Percentiles rank a stretch among this genome's conserved stretches.
phyloP scores from a whole-genome alignment of 1,284 basidiomycete species.

The Veloporphyrellus conicus region DNA sequence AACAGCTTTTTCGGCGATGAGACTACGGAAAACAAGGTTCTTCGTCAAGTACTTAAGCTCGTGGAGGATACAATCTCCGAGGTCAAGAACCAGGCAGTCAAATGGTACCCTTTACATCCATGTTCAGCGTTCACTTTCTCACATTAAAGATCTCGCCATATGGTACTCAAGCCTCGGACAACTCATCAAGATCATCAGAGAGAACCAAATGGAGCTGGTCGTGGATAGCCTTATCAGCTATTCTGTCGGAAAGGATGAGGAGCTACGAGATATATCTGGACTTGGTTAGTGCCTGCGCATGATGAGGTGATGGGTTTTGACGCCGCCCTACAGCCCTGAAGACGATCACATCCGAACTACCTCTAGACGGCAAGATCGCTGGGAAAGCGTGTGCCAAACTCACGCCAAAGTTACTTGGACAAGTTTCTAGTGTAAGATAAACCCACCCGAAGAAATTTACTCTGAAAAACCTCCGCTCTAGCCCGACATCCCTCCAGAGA shows the following conservation, averaged over 20 bases:
- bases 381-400: conserved; percentile 79
- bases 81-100: conserved; percentile 96
- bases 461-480: conserved; percentile 31
- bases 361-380: conserved; percentile 74
- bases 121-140: neutral
- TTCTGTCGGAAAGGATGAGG: conserved; percentile 81
- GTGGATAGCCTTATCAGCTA: conserved; percentile 86
- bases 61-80: conserved; percentile 94
- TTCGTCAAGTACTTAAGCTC: conserved; percentile 75
- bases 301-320: conserved; percentile 1
- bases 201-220: conserved; percentile 77
- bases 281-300: conserved; percentile 57
- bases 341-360: conserved; percentile 88
- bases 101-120: conserved; percentile 58
- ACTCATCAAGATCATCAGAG: conserved; percentile 81
- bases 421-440: conserved; percentile 66
- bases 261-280: conserved; percentile 88
- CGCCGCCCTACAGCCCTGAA: conserved; percentile 66
- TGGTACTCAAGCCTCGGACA: conserved; percentile 63
- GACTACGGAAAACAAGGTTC: conserved; percentile 71
- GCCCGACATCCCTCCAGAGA: conserved; percentile 75
- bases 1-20: conserved; percentile 76
- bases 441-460: neutral
- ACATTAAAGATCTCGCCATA: conserved; percentile 5
- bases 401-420: conserved; percentile 76